phyloP scores from a whole-genome alignment of 2,329 filamentous ascomycete species.

The Verticillium longisporum region DNA sequence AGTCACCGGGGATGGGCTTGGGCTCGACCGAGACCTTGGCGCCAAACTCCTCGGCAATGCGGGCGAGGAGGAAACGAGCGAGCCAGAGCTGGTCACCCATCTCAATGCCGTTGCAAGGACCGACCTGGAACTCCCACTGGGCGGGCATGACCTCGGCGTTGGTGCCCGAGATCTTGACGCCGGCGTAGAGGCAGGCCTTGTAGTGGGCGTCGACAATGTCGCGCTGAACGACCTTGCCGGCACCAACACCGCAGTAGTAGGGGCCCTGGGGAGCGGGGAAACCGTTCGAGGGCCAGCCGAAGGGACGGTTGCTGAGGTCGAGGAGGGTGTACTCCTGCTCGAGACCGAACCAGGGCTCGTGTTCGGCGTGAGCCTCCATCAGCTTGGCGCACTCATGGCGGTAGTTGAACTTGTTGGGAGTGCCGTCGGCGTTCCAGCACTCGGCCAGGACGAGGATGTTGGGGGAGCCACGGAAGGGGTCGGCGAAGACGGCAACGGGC shows the following conservation, averaged over 20 bases:
- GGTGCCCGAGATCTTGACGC: conserved; percentile 92
- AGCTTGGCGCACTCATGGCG: conserved; percentile 85
- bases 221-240: conserved; percentile 94
- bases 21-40: conserved; percentile 92
- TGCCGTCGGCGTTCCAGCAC: conserved; percentile 90
- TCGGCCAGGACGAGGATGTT: conserved; percentile 94
- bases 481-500: conserved; percentile 81
- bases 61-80: conserved; percentile 71
- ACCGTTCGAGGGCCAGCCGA: conserved; percentile 31
- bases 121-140: conserved; percentile 98
- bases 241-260: conserved; percentile 88
- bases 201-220: conserved; percentile 96
- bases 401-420: conserved; percentile 98
- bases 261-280: conserved; percentile 90
- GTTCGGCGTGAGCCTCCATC: conserved; percentile 78
- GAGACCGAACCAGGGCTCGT: conserved; percentile 94
- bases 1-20: conserved; percentile 81
- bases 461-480: conserved; percentile 82
- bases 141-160: conserved; percentile 98
- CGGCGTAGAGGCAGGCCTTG: conserved; percentile 62
- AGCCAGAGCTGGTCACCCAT: conserved; percentile 98
- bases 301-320: conserved; percentile 73
- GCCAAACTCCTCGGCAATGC: conserved; percentile 93
- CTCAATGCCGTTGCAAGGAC: conserved; percentile 79
- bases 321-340: conserved; percentile 83